Evolutionary conservation across 2,329 filamentous ascomycete species (phyloP).

Genomic region (Grosmannia serpens): DNA sequence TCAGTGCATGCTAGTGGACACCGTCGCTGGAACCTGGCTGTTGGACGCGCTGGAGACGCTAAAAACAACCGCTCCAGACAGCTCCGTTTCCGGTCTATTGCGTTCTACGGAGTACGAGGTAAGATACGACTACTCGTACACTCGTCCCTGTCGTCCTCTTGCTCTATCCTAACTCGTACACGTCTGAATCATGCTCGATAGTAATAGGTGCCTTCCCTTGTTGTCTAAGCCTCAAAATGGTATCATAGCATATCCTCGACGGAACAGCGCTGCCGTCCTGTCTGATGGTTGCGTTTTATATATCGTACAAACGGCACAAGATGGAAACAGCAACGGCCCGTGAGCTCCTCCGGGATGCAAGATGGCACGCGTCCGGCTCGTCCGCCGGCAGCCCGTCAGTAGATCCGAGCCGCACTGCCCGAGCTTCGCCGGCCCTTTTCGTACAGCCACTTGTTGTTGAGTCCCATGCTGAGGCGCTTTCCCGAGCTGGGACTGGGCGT

Average conservation of each 20-base stretch:
- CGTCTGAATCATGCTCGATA: no score
- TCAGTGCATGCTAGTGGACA: neutral
- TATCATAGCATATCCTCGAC: no score
- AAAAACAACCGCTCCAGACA: neutral
- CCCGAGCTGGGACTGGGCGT: conserved; percentile 45
- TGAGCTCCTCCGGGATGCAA: neutral
- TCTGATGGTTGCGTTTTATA: no score
- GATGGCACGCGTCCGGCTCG: neutral
- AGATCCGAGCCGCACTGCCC: conserved; percentile 19
- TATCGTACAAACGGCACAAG: no score
- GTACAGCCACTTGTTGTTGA: conserved; percentile 94
- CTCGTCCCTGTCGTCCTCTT: no score
- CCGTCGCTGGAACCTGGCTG: neutral
- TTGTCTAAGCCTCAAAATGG: no score
- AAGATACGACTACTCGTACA: no score
- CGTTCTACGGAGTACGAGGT: no score
- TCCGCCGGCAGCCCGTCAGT: neutral
- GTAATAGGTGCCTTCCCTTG: no score
- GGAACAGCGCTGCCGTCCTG: no score
- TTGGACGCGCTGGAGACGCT: neutral
- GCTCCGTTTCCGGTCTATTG: no score
- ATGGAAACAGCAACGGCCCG: neutral
- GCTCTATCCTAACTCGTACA: no score
- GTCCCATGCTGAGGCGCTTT: conserved; percentile 60
- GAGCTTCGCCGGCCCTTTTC: conserved; percentile 59